Base-by-base conservation (phyloP, 176 grass and related monocot species). In the Cymbopogon citratus region DNA sequence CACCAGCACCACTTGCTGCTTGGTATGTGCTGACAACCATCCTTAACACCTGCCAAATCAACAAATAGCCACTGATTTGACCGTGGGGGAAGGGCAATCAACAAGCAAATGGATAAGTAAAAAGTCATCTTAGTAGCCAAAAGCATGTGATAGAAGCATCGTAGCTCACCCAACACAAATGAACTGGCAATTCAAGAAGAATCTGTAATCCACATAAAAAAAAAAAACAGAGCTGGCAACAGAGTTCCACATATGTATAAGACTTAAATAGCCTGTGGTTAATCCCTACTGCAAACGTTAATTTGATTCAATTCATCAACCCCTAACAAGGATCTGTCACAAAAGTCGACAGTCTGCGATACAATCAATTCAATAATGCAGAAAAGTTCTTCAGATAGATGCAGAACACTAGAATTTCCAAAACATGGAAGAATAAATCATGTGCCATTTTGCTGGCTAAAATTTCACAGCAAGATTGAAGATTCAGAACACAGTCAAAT, bases 1-100 rank as follows among this genome's bases (percentile, higher is more conserved):
- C 92, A 84, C 96, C 92, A 66, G 96, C 96, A 62, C 96, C 96
- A 88, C 96, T 99, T 78, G 92, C 96, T 80, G 96, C 96, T 88
- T 99, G 96, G 76, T 99, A 99, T 12, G 96, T 99, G 86, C 96
- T 99, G 54, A 99, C 92, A 82, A 99, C 87, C 96, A 99, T 95
- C 79, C 96, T 95, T 81, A 80, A 63, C 15, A 99, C 92, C 92
- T 99, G 72, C 14, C 76, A 67, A 44, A 86, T 73, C 52, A 52
- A 41, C 12, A 77, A 18, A 71, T 77, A 49, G 7, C 7, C 7
- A 66, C 38, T 10, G 59, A 19, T 74, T 73, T 82, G 12, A 59
- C 68, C 33, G 3, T 10, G 35, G 23, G n/a, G 29, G 35, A 7
- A 65, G 23, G 44, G 34, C 25, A 46, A 9, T 56, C 27, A 66